A percentile compares a stretch with the other conserved stretches of the same genome.
Evolutionary conservation across 768 basidiomycete species (phyloP).

Genomic region (Amanita jacksonii): DNA sequence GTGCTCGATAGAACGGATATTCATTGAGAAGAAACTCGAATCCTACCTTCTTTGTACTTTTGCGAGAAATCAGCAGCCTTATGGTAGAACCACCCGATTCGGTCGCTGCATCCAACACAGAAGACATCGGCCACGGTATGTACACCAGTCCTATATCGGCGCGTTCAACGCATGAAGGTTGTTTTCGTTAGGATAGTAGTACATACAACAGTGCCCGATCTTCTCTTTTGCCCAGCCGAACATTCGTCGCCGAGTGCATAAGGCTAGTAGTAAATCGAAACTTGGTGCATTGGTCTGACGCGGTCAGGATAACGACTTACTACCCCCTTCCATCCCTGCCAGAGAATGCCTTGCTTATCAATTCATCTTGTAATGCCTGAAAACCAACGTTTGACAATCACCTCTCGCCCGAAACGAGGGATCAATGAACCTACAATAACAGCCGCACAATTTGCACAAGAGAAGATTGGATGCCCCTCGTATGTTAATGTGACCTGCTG

Average conservation of each 20-base stretch:
- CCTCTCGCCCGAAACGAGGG: background rate
- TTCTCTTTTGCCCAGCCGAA: slow-evolving; percentile 64
- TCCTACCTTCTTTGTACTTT: slow-evolving; percentile 78
- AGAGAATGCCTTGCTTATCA: slow-evolving; percentile 80
- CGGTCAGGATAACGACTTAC: slow-evolving; percentile 33
- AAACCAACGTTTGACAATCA: slow-evolving; percentile 2
- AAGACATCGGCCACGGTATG: slow-evolving; percentile 77
- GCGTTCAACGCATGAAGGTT: slow-evolving; percentile 1
- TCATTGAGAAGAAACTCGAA: background rate
- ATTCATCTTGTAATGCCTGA: slow-evolving; percentile 73
- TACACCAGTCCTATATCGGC: slow-evolving; percentile 52
- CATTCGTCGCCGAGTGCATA: slow-evolving; percentile 69
- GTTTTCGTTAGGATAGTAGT: slow-evolving; percentile 1
- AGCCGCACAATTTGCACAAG: slow-evolving; percentile 60
- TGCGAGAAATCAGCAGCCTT: slow-evolving; percentile 67
- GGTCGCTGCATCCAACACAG: slow-evolving; percentile 70
- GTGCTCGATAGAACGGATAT: background rate
- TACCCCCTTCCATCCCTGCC: slow-evolving; percentile 77
- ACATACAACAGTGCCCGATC: slow-evolving; percentile 63
- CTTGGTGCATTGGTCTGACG: slow-evolving; percentile 3
- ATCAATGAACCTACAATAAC: slow-evolving; percentile 43
- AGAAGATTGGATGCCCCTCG: slow-evolving; percentile 56
- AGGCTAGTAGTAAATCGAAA: slow-evolving; percentile 32
- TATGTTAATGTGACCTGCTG: slow-evolving; percentile 54
- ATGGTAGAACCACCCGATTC: slow-evolving; percentile 78